Conservation (phyloP, 805 yeast species). For the Yarrowia osloensis region DNA sequence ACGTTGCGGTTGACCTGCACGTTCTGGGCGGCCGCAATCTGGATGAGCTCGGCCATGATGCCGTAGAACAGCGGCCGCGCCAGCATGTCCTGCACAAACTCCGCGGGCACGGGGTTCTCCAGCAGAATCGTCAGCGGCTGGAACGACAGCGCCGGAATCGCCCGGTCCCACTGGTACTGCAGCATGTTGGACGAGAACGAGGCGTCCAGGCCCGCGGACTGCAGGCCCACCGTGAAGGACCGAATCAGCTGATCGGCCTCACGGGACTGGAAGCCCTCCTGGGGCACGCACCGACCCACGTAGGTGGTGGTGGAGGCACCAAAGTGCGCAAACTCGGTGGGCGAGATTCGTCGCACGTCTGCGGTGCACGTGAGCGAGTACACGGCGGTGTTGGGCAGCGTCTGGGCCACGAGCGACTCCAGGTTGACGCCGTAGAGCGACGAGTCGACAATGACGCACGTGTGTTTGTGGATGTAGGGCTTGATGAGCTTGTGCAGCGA, state of each 20-base stretch:
- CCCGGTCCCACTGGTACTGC: conserved; percentile 74
- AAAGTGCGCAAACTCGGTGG: conserved; percentile 21
- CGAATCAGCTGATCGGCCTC: conserved; percentile 25
- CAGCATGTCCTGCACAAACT: conserved; percentile 64
- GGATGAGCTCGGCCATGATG: conserved; percentile 68
- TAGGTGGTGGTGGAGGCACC: conserved; percentile 29
- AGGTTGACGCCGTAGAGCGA: conserved; percentile 33
- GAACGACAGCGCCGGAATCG: conserved; percentile 74
- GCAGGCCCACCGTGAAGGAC: conserved; percentile 33
- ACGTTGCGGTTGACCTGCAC: conserved; percentile 67
- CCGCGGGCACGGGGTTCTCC: conserved; percentile 65
- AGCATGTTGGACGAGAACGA: conserved; percentile 32
- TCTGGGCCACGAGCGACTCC: conserved; percentile 31
- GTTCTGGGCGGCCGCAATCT: conserved; percentile 56
- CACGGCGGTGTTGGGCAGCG: conserved; percentile 34
- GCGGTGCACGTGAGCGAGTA: conserved; percentile 32
- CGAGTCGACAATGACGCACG: conserved; percentile 35
- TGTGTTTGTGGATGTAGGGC: conserved; percentile 33
- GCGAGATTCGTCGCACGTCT: conserved; percentile 31
- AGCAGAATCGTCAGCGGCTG: conserved; percentile 74
- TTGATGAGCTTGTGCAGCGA: conserved; percentile 31
- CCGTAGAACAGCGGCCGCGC: conserved; percentile 88
- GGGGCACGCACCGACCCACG: conserved; percentile 27
- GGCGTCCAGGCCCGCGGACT: conserved; percentile 36
- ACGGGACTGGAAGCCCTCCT: conserved; percentile 17